phyloP scores from a whole-genome alignment of 2,329 filamentous ascomycete species.

The Ceratocystiopsis minuta region DNA sequence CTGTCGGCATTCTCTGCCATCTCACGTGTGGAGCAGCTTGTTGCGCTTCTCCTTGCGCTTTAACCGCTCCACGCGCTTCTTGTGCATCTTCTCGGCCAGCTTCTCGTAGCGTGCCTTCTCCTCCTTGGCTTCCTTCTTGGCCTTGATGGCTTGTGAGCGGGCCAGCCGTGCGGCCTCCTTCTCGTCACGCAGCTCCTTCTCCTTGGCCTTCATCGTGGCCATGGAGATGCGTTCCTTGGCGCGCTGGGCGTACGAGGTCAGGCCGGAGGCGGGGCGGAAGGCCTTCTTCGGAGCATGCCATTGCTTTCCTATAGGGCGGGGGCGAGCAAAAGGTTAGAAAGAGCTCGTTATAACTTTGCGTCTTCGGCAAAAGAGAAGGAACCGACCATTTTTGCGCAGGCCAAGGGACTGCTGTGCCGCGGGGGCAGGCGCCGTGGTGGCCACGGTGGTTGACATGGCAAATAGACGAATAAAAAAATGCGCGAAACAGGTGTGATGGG shows the following conservation, averaged over 20 bases:
- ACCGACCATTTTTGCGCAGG: slow-evolving; percentile 67
- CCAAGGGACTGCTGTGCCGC: slow-evolving; percentile 26
- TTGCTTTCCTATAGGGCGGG: slow-evolving; percentile 59
- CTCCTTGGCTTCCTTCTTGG: slow-evolving; percentile 73
- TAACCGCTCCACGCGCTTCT: slow-evolving; percentile 79
- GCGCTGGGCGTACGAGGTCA: slow-evolving; percentile 64
- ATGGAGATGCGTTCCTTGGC: slow-evolving; percentile 49
- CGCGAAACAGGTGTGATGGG: too few species aligned
- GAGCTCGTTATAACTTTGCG: too few species aligned
- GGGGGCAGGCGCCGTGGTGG: slow-evolving; percentile 11
- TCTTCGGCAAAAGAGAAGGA: background rate
- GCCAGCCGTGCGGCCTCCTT: slow-evolving; percentile 63
- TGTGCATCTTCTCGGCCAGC: slow-evolving; percentile 96
- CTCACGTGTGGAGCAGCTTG: slow-evolving; percentile 54
- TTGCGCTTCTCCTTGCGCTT: slow-evolving; percentile 96
- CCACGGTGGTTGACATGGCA: slow-evolving; percentile 11
- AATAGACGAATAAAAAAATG: too few species aligned
- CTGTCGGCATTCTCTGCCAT: background rate
- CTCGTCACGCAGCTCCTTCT: slow-evolving; percentile 91
- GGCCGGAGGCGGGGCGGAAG: slow-evolving; percentile 65
- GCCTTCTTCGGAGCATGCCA: slow-evolving; percentile 75
- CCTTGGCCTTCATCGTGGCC: slow-evolving; percentile 71
- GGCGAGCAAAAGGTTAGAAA: background rate
- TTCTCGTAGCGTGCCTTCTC: slow-evolving; percentile 86
- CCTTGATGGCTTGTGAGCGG: slow-evolving; percentile 62